Evolutionary conservation across 106 monocot genomes (phyloP), one percentile per base, ranked within the genome.

Genomic region (Platanthera guangdongensis): DNA sequence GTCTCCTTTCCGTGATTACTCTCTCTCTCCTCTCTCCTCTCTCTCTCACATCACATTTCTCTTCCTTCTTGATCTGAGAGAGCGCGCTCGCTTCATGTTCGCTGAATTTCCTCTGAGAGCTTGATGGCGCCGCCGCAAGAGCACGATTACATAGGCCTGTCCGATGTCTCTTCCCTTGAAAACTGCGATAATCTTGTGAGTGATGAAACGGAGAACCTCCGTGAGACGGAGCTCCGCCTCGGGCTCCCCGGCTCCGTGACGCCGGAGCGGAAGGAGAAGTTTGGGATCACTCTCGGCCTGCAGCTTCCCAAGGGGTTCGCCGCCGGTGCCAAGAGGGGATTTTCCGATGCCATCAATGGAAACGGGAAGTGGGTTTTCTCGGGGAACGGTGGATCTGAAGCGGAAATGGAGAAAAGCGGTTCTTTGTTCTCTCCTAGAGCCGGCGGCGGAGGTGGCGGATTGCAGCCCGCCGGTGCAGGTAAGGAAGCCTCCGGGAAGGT

Each of bases 171-270:
- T 12, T 53, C 76, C 47, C 25, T 12, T n/a, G 28, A 6, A n/a
- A n/a, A 60, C 16, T 15, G 45, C 47, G 69, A 52, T 28, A 78
- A 77, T 51, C 51, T 77, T 47, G 30, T 6, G 7, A 47, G 25
- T 9, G 51, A 50, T 9, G 51, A 72, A 49, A 4, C 1, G 50
- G 75, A 52, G 18, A 64, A 80, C 55, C 85, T 89, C 14, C 88
- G 83, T 71, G 85, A 83, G 81, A 94, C 91, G 21, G 90, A 94
- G 91, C 89, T 94, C 75, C 78, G 94, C 14, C 87, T 94, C 14
- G 94, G 91, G 1, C 85, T 86, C 6, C 94, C 94, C 0, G 94
- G 94, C 10, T 94, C 88, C 8, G 79, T 82, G 71, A 88, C 87
- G 32, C 85, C 90, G 4, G 88, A 88, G 46, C 70, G 87, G 39